Conservation (phyloP, 352 stramenopile species). For the Phytophthora kernoviae region DNA sequence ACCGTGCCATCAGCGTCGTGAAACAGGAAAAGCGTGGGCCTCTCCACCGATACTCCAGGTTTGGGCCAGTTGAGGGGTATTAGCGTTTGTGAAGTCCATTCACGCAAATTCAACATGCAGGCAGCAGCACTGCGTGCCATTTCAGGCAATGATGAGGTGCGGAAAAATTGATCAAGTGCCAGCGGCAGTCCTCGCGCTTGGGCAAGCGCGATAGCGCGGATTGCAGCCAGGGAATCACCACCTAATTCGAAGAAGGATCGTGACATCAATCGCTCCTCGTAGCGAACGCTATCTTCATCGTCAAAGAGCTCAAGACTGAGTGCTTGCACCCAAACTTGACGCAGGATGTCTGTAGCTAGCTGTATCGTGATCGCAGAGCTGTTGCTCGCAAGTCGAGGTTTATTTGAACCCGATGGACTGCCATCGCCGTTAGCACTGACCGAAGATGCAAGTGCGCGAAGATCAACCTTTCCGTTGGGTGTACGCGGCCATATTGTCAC, state of each 20-base stretch:
- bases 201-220: constrained; percentile 64
- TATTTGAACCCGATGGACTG: background rate
- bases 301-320: constrained; percentile 35
- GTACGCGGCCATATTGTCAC: constrained; percentile 60
- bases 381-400: background rate
- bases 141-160: constrained; percentile 40
- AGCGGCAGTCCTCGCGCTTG: constrained; percentile 49
- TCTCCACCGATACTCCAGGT: background rate
- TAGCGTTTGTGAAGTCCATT: constrained; percentile 21
- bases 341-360: constrained; percentile 45
- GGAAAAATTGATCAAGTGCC: constrained; percentile 54
- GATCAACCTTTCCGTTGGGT: constrained; percentile 77
- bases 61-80: constrained; percentile 45
- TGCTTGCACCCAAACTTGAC: constrained; percentile 55
- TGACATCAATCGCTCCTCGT: constrained; percentile 9
- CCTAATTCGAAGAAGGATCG: constrained; percentile 73
- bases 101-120: constrained; percentile 12
- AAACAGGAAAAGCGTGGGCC: constrained; percentile 47
- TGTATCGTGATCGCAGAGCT: constrained; percentile 20
- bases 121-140: constrained; percentile 37
- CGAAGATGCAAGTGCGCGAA: constrained; percentile 36
- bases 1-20: constrained; percentile 61
- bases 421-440: background rate
- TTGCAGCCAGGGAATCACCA: constrained; percentile 66
- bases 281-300: constrained; percentile 17